Conservation (phyloP, 2,329 filamentous ascomycete genomes). For the Curvularia sp. region DNA sequence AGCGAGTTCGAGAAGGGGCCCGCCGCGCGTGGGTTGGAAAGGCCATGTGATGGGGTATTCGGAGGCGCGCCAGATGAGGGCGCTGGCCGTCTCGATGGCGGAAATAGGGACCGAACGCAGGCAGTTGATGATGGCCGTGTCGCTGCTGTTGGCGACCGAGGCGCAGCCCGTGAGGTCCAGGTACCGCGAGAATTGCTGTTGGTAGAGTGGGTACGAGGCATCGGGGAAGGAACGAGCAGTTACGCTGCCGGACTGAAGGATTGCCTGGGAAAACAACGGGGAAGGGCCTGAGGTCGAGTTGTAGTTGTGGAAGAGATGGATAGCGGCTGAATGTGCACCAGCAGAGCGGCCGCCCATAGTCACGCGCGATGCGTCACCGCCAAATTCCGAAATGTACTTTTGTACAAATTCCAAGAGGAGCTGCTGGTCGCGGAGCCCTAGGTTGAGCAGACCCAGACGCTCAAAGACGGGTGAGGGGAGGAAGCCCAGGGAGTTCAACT, state of each 20-base stretch:
- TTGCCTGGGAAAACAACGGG: constrained; percentile 37
- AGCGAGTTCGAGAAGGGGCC: constrained; percentile 53
- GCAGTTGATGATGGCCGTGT: constrained; percentile 47
- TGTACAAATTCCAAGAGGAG: constrained; percentile 45
- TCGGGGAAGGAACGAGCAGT: constrained; percentile 40
- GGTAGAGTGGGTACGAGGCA: constrained; percentile 38
- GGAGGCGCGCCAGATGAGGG: constrained; percentile 45
- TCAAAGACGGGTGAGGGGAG: constrained; percentile 35
- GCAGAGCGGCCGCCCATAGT: constrained; percentile 50
- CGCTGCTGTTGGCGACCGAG: constrained; percentile 28
- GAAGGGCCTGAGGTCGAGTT: constrained; percentile 28
- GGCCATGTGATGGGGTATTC: constrained; percentile 54
- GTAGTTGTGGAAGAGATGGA: constrained; percentile 43
- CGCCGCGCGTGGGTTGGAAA: constrained; percentile 55
- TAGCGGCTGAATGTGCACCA: constrained; percentile 41
- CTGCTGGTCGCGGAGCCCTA: constrained; percentile 35
- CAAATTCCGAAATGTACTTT: constrained; percentile 50
- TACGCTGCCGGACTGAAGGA: constrained; percentile 37
- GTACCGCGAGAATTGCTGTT: constrained; percentile 33
- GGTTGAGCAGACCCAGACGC: constrained; percentile 36
- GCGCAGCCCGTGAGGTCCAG: constrained; percentile 29
- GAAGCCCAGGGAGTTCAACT: constrained; percentile 34
- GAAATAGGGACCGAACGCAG: constrained; percentile 48
- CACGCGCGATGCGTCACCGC: constrained; percentile 48
- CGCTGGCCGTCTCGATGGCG: constrained; percentile 47